Conservation (phyloP, 768 basidiomycete genomes). For the Serpula lacrymans region DNA sequence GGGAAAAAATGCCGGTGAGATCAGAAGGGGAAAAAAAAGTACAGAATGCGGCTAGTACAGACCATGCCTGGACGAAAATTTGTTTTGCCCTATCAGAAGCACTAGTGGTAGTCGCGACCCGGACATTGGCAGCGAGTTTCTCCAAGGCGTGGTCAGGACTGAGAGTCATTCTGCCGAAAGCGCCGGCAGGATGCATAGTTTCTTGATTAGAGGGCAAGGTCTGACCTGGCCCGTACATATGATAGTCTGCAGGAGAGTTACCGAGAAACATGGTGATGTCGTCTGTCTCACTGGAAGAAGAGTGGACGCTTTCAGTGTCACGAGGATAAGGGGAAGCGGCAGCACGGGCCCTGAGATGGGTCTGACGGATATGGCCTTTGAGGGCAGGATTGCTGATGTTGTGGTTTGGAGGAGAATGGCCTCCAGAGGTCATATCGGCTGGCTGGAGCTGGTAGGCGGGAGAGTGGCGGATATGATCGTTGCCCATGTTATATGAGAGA, state of each 20-base stretch:
- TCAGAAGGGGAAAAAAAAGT: slow-evolving; percentile 14
- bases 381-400: slow-evolving; percentile 72
- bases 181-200: slow-evolving; percentile 60
- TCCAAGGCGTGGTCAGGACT: slow-evolving; percentile 76
- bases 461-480: slow-evolving; percentile 44
- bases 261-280: slow-evolving; percentile 77
- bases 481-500: slow-evolving; percentile 51
- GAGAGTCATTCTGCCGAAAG: slow-evolving; percentile 75
- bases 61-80: slow-evolving; percentile 93
- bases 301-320: slow-evolving; percentile 82
- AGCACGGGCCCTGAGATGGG: slow-evolving; percentile 75
- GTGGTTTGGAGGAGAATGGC: slow-evolving; percentile 72
- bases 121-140: slow-evolving; percentile 83
- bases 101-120: slow-evolving; percentile 86
- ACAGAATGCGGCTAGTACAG: slow-evolving; percentile 26
- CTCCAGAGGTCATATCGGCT: slow-evolving; percentile 39
- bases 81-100: slow-evolving; percentile 90
- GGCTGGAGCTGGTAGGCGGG: slow-evolving; percentile 41
- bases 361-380: slow-evolving; percentile 72
- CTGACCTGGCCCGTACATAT: slow-evolving; percentile 54
- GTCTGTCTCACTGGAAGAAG: slow-evolving; percentile 86
- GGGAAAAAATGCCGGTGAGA: slow-evolving; percentile 14
- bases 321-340: slow-evolving; percentile 84
- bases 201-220: slow-evolving; percentile 41
- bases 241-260: slow-evolving; percentile 56